These are phyloP conservation scores for Mycocalia duriaeana DNA, from an alignment of 1,284 basidiomycete species.

Conservation along the genomic window DNA sequence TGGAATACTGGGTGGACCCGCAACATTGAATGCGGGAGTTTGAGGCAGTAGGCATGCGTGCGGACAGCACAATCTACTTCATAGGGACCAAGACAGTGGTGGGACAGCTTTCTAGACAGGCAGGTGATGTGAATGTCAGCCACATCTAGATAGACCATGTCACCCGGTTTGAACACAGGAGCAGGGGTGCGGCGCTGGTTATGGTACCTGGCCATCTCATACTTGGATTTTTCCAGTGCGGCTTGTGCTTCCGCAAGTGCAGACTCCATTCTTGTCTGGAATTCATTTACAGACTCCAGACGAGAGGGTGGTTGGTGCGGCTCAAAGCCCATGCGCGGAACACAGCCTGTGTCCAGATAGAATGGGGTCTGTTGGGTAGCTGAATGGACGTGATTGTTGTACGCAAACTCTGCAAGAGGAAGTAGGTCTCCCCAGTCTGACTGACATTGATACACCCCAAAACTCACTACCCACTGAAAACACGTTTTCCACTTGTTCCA, in stretches of 20 bases:
- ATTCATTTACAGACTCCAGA: slow-evolving; percentile 12
- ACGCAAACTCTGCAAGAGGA: slow-evolving; percentile 12
- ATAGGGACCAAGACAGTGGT: slow-evolving; percentile 30
- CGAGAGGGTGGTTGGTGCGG: slow-evolving; percentile 1
- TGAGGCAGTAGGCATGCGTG: slow-evolving; percentile 21
- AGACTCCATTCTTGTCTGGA: slow-evolving; percentile 10
- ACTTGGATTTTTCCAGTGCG: slow-evolving; percentile 9
- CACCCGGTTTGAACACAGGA: slow-evolving; percentile 13
- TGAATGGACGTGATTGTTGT: slow-evolving; percentile 13
- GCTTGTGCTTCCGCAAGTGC: slow-evolving; percentile 10
- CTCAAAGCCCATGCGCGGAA: slow-evolving; percentile 16
- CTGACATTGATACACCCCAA: no score
- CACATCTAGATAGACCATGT: slow-evolving; percentile 24
- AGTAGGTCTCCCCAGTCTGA: slow-evolving; percentile 14
- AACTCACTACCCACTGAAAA: no score
- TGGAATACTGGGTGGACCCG: slow-evolving; percentile 34
- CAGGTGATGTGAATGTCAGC: slow-evolving; percentile 22
- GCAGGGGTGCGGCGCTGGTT: slow-evolving; percentile 4
- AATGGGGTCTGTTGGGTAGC: slow-evolving; percentile 9
- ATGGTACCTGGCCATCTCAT: slow-evolving; percentile 11
- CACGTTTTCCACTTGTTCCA: no score
- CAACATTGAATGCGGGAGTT: slow-evolving; percentile 24
- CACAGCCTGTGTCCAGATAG: slow-evolving; percentile 10
- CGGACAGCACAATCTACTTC: slow-evolving; percentile 21
- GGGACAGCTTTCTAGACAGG: slow-evolving; percentile 28